Evolutionary conservation across 1,284 basidiomycete species (phyloP), one percentile per base, ranked within the genome.

Genomic region (Leccinum pallidistipes): DNA sequence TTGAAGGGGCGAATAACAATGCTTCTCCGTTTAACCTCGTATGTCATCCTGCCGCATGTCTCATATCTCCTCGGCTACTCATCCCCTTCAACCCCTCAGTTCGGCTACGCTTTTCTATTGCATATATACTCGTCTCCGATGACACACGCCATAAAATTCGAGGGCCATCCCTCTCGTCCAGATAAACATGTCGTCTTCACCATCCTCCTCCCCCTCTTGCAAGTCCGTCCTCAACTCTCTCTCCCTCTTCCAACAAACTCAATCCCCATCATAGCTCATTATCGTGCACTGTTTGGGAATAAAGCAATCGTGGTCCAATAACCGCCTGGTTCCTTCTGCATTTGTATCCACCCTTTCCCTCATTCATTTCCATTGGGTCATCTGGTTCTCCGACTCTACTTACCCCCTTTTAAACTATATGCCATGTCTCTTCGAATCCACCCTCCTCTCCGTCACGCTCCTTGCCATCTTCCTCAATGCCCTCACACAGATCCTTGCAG

Each of bases 321-420:
- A 87, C 57, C 83, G 88, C 16, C 80, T 91, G 51, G 67, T 87
- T 32, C 87, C 90, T 6, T 90, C 90, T 0, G 80, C 83, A 7
- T 74, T 88, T 31, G 80, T 83, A 53, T 85, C 87, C 10, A 53
- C 85, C 34, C 73, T 88, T 29, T 83, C 83, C 1, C 79, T 91
- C 56, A 24, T 79, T 2, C 89, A 91, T 69, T 91, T 91, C 73
- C 85, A 89, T 68, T 75, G 76, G 38, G 85, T 88, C 14, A 70
- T 90, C 34, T 82, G 83, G 76, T 76, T 80, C 67, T 78, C 78
- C 0, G 73, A 78, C 1, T 67, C 77, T 5, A 75, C 78, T 11
- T 90, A 89, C 68, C 89, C 90, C 0, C 78, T 90, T 12, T 81
- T 91, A 61, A 90, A 88, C 66, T 89, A 88, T 65, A 79, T 90